Evolutionary conservation across 2,329 filamentous ascomycete genomes (phyloP).

Genomic region (Fusarium bactridioides): DNA sequence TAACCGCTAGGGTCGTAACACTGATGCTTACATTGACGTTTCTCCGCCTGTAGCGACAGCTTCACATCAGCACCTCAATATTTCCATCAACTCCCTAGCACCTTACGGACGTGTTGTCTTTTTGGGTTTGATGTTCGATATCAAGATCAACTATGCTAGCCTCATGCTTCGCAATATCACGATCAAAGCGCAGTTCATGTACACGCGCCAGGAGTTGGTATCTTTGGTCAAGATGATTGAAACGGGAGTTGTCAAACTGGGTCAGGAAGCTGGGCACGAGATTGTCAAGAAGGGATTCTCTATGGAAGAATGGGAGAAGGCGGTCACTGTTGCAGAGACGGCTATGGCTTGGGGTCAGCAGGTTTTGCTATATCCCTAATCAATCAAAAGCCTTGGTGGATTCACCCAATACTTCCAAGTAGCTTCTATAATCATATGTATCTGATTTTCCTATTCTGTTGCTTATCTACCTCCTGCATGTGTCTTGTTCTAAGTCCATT

Average conservation of each 20-base stretch:
- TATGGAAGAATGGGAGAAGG: conserved; percentile 25
- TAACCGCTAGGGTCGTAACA: too few relatives aligned
- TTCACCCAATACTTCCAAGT: too few relatives aligned
- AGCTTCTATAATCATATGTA: too few relatives aligned
- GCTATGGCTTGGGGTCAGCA: conserved; percentile 27
- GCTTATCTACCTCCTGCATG: too few relatives aligned
- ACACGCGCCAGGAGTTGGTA: conserved; percentile 8
- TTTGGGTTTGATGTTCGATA: conserved; percentile 14
- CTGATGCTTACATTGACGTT: conserved; percentile 26
- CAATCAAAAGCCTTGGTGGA: too few relatives aligned
- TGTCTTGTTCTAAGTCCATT: neutral
- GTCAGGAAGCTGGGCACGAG: conserved; percentile 21
- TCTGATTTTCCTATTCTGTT: too few relatives aligned
- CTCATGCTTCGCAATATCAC: conserved; percentile 19
- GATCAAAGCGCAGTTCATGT: conserved; percentile 24
- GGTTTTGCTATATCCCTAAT: conserved; percentile 5
- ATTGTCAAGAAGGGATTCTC: conserved; percentile 3
- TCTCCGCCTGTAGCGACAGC: conserved; percentile 20
- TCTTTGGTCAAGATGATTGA: conserved; percentile 28
- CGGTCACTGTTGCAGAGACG: neutral
- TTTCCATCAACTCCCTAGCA: neutral
- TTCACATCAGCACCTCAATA: conserved; percentile 4
- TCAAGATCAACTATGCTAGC: conserved; percentile 19
- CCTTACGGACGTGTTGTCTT: neutral
- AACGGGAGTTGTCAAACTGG: conserved; percentile 13